Conservation (phyloP, 2,329 filamentous ascomycete species). For the Sordariomycetes sp. region DNA sequence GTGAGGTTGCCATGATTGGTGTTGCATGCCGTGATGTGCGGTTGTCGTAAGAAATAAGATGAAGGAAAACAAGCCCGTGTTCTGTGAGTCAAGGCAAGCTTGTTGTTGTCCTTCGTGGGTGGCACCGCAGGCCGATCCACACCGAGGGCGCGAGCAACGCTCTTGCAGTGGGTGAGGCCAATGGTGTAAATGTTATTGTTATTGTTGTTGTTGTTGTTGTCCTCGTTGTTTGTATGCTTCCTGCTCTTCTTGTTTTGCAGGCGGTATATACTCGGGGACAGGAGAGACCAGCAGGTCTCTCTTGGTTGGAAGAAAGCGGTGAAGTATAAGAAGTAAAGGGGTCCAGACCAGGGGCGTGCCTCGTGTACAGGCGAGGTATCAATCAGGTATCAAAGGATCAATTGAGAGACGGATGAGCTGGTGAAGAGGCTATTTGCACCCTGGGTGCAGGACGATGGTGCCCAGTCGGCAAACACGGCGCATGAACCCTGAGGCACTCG, state of each 20-base stretch:
- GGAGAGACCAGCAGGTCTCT: neutral
- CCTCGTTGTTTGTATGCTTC: neutral
- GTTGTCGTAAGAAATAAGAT: neutral
- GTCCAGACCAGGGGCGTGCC: neutral
- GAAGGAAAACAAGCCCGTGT: neutral
- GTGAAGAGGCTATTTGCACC: constrained; percentile 2
- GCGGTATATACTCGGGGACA: neutral
- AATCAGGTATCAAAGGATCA: constrained; percentile 2
- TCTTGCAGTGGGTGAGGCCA: neutral
- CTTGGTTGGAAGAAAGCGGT: neutral
- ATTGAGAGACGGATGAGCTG: neutral
- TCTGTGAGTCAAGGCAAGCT: neutral
- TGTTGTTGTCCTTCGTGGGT: neutral
- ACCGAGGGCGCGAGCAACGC: neutral
- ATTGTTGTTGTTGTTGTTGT: neutral
- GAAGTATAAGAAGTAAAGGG: neutral
- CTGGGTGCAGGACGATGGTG: neutral
- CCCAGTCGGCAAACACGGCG: neutral
- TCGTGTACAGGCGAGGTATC: neutral
- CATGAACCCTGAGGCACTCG: neutral
- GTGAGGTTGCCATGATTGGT: constrained; percentile 36
- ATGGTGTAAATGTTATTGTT: neutral
- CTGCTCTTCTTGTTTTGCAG: neutral
- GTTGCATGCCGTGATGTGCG: constrained; percentile 30
- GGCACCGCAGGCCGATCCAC: neutral